phyloP scores from a whole-genome alignment of 2,329 filamentous ascomycete genomes.

The Mariannaea elegans region DNA sequence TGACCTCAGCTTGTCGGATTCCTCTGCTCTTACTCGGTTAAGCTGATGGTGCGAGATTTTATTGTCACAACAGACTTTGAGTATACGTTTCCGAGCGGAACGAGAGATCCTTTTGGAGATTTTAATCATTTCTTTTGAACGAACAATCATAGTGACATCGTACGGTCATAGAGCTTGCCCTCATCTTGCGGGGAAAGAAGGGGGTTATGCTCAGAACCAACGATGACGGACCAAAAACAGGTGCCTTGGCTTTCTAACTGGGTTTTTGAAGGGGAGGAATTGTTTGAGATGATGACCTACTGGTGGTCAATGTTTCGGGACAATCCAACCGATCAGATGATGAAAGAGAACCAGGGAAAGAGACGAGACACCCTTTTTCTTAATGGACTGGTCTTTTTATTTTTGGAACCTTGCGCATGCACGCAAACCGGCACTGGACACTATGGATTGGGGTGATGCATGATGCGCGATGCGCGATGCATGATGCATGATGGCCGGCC shows the following conservation, averaged over 20 bases:
- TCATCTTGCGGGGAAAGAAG: slow-evolving; percentile 16
- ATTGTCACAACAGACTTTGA: not conserved
- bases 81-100: slow-evolving; percentile 3
- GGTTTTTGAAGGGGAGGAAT: slow-evolving; percentile 7
- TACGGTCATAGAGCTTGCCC: not conserved
- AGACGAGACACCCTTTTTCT: slow-evolving; percentile 10
- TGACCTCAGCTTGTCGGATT: not conserved
- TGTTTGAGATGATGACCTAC: slow-evolving; percentile 18
- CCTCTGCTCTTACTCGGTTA: slow-evolving; percentile 12
- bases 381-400: not conserved
- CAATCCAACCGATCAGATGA: slow-evolving; percentile 6
- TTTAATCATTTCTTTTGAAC: slow-evolving; percentile 24
- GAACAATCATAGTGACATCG: slow-evolving; percentile 15
- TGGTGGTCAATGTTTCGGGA: slow-evolving; percentile 10
- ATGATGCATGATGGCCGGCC: slow-evolving; percentile 3
- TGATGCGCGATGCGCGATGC: slow-evolving; percentile 15
- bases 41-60: slow-evolving; percentile 1
- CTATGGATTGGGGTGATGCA: not conserved
- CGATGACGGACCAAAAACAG: slow-evolving; percentile 17
- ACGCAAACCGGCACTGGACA: slow-evolving; percentile 20
- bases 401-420: slow-evolving; percentile 19
- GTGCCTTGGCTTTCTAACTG: slow-evolving; percentile 19
- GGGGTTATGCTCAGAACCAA: not conserved
- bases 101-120: slow-evolving; percentile 19
- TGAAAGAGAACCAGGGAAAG: slow-evolving; percentile 11